phyloP scores from a whole-genome alignment of 345 rosid species.

The Adansonia digitata region DNA sequence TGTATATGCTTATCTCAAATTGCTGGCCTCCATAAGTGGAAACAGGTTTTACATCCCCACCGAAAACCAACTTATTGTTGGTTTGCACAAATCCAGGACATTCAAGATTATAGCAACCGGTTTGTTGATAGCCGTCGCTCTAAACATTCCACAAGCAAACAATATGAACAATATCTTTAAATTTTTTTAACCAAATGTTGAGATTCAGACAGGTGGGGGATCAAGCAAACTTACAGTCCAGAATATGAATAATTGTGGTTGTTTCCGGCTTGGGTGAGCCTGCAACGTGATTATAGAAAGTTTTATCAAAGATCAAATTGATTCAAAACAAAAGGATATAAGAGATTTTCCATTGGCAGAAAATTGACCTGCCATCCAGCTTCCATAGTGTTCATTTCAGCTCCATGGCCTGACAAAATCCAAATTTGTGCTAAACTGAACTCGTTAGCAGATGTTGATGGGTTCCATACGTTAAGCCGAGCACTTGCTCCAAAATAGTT shows the following conservation, averaged over 20 bases:
- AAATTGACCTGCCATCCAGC: constrained; percentile 26
- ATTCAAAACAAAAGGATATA: background rate
- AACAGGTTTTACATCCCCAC: constrained; percentile 2
- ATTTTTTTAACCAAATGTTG: background rate
- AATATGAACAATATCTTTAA: background rate
- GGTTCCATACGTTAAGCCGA: constrained; percentile 21
- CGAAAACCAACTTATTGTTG: background rate
- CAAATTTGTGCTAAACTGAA: constrained; percentile 17
- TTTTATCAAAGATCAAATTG: background rate
- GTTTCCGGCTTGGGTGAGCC: background rate
- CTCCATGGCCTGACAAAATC: background rate
- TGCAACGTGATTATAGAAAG: background rate
- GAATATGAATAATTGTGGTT: constrained; percentile 14
- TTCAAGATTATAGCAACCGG: constrained; percentile 28
- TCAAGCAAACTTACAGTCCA: constrained; percentile 31
- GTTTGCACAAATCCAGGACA: constrained; percentile 38
- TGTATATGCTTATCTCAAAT: background rate
- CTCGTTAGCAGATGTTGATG: constrained; percentile 2
- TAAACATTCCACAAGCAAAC: background rate
- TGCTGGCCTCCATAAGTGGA: constrained; percentile 27
- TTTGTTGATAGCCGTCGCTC: constrained; percentile 21
- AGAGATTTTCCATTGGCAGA: background rate
- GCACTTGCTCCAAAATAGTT: constrained; percentile 21
- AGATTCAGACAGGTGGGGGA: background rate
- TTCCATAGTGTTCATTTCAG: constrained; percentile 3